Conservation (phyloP, 2,329 filamentous ascomycete genomes). For the Ascochyta pisi region DNA sequence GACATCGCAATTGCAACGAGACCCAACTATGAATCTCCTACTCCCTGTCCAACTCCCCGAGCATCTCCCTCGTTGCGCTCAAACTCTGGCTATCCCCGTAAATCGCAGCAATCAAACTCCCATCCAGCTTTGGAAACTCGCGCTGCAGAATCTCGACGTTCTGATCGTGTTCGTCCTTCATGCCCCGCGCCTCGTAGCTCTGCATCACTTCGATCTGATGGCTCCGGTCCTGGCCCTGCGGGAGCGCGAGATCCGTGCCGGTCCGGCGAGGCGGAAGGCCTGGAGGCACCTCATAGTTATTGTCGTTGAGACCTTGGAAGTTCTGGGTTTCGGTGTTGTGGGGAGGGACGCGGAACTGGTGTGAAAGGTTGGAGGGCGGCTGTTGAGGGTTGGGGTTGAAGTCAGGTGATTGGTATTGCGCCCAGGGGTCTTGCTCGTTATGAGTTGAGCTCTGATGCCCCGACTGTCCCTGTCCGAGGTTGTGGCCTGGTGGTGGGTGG, state of each 20-base stretch:
- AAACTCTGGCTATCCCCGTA: slow-evolving; percentile 53
- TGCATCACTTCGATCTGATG: slow-evolving; percentile 55
- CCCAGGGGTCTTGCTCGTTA: slow-evolving; percentile 14
- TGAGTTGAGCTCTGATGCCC: background rate
- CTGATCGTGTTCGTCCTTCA: slow-evolving; percentile 49
- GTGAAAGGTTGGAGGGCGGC: slow-evolving; percentile 6
- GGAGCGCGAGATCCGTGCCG: slow-evolving; percentile 49
- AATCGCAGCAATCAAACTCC: slow-evolving; percentile 54
- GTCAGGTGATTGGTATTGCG: slow-evolving; percentile 18
- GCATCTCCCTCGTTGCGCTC: slow-evolving; percentile 54
- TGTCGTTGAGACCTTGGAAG: slow-evolving; percentile 18
- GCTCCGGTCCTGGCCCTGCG: slow-evolving; percentile 49
- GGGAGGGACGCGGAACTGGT: slow-evolving; percentile 15
- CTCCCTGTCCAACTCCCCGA: slow-evolving; percentile 46
- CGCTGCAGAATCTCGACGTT: slow-evolving; percentile 52
- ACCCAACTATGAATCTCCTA: background rate
- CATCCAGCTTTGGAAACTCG: slow-evolving; percentile 55
- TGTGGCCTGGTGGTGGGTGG: slow-evolving; percentile 13
- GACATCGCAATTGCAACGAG: background rate
- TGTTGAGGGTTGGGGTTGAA: slow-evolving; percentile 15
- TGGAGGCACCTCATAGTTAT: slow-evolving; percentile 27
- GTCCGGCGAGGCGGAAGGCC: slow-evolving; percentile 39
- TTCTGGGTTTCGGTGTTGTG: slow-evolving; percentile 15
- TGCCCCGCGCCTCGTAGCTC: slow-evolving; percentile 45
- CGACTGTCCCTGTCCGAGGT: background rate